Conservation (phyloP, 768 basidiomycete species). For the Hygrophorus russula region DNA sequence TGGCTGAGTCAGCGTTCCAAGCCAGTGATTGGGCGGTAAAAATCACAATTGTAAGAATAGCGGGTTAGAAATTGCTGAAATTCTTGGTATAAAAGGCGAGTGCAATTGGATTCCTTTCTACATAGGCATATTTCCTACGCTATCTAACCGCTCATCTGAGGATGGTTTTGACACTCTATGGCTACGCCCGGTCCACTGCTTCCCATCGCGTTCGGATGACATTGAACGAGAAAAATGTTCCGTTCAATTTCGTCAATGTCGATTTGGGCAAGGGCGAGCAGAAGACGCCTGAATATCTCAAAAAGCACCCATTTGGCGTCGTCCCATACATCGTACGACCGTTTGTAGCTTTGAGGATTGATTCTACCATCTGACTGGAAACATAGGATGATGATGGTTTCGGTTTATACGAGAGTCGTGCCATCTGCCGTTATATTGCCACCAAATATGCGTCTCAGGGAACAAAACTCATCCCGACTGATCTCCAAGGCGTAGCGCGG, state of each 20-base stretch:
- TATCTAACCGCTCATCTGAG: too few relatives aligned
- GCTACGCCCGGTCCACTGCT: slow-evolving; percentile 28
- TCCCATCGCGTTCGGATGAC: slow-evolving; percentile 44
- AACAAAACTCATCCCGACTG: slow-evolving; percentile 37
- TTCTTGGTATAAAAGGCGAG: too few relatives aligned
- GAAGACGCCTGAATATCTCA: slow-evolving; percentile 29
- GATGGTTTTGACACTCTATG: slow-evolving; percentile 36
- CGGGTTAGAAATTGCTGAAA: too few relatives aligned
- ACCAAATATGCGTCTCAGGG: slow-evolving; percentile 43
- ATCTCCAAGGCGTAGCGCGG: slow-evolving; percentile 24
- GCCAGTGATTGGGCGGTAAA: too few relatives aligned
- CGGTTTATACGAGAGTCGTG: slow-evolving; percentile 50
- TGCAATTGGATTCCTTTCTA: too few relatives aligned
- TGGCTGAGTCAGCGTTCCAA: too few relatives aligned
- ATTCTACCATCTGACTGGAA: neutral
- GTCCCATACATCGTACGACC: slow-evolving; percentile 41
- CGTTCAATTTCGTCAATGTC: slow-evolving; percentile 38
- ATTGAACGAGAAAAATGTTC: slow-evolving; percentile 43
- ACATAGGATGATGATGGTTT: slow-evolving; percentile 46
- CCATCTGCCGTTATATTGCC: slow-evolving; percentile 49
- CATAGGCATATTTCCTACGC: too few relatives aligned
- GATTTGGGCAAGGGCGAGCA: slow-evolving; percentile 34
- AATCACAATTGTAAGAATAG: too few relatives aligned
- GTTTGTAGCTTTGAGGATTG: neutral
- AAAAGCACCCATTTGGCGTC: slow-evolving; percentile 56